Evolutionary conservation across 805 yeast species (phyloP).

Genomic region (Ogataea neopini): DNA sequence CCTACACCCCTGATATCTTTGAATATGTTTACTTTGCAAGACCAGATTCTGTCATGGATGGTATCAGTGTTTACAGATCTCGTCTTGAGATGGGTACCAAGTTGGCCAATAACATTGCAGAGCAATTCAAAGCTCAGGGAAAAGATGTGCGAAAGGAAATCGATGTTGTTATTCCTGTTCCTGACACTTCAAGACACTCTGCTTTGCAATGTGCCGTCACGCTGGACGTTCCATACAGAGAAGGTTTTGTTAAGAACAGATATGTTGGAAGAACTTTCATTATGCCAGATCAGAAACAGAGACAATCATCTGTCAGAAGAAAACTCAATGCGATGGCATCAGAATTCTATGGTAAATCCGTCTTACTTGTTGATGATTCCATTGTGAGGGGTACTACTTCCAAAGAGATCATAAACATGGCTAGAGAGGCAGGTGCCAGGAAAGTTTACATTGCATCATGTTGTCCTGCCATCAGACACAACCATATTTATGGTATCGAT

Average conservation of each 20-base stretch:
- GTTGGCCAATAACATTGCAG: slow-evolving; percentile 69
- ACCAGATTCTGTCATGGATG: slow-evolving; percentile 94
- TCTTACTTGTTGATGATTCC: slow-evolving; percentile 91
- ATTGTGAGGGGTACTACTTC: slow-evolving; percentile 98
- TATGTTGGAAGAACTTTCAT: slow-evolving; percentile 97
- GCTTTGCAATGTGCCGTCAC: slow-evolving; percentile 90
- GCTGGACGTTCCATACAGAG: slow-evolving; percentile 82
- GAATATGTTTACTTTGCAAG: slow-evolving; percentile 98
- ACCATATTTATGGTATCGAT: slow-evolving; percentile 97
- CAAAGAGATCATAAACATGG: slow-evolving; percentile 94
- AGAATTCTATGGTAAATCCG: slow-evolving; percentile 84
- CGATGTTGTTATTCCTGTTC: slow-evolving; percentile 97
- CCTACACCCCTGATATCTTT: slow-evolving; percentile 92
- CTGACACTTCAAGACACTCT: slow-evolving; percentile 96
- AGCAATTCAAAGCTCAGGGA: slow-evolving; percentile 39
- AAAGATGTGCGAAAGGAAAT: slow-evolving; percentile 55
- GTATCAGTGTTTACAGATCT: slow-evolving; percentile 92
- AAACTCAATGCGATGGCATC: slow-evolving; percentile 95
- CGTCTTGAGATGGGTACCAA: slow-evolving; percentile 93
- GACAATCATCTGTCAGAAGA: slow-evolving; percentile 90
- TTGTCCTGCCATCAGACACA: slow-evolving; percentile 95
- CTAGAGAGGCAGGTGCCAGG: slow-evolving; percentile 96
- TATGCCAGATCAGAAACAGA: slow-evolving; percentile 96
- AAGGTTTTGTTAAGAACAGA: slow-evolving; percentile 95
- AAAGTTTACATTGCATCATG: slow-evolving; percentile 96